Evolutionary conservation across 1,284 basidiomycete species (phyloP).

Genomic region (Ceratobasidium papillatum): DNA sequence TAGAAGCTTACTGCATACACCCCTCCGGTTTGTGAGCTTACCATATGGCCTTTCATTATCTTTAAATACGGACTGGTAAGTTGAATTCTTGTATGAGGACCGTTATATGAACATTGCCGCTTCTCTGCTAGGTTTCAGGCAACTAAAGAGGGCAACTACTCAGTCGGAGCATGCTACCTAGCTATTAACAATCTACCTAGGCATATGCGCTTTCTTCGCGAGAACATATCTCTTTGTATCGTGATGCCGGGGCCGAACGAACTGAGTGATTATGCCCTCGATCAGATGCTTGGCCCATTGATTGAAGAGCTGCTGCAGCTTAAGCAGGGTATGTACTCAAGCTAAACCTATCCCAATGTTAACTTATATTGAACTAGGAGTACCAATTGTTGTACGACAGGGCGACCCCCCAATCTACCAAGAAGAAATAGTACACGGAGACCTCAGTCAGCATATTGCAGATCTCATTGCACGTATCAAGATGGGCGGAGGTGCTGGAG

Average conservation of each 20-base stretch:
- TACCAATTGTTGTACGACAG: not conserved
- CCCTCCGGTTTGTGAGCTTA: not conserved
- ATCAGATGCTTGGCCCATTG: conserved; percentile 24
- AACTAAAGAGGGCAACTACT: conserved; percentile 8
- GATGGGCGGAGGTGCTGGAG: conserved; percentile 9
- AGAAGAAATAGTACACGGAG: not conserved
- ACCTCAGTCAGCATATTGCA: not conserved
- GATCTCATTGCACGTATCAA: conserved; percentile 4
- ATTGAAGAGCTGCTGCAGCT: not conserved
- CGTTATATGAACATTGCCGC: not conserved
- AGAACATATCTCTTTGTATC: not conserved
- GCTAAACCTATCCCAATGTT: not conserved
- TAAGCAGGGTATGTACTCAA: conserved; percentile 2
- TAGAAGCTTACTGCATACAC: not conserved
- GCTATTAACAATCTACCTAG: conserved; percentile 11
- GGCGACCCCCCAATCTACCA: not conserved
- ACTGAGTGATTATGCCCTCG: conserved; percentile 9
- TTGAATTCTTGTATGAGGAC: not conserved
- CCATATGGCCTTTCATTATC: conserved; percentile 12
- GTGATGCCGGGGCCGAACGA: conserved; percentile 28
- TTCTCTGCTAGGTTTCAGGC: conserved; percentile 15
- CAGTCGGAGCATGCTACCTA: conserved; percentile 14
- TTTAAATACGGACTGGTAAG: conserved; percentile 11
- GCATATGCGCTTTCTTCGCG: conserved; percentile 2
- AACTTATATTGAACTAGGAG: not conserved